These are phyloP conservation scores for Croton laevigatus DNA, from an alignment of 441 rosid genomes.

Conservation along the genomic window DNA sequence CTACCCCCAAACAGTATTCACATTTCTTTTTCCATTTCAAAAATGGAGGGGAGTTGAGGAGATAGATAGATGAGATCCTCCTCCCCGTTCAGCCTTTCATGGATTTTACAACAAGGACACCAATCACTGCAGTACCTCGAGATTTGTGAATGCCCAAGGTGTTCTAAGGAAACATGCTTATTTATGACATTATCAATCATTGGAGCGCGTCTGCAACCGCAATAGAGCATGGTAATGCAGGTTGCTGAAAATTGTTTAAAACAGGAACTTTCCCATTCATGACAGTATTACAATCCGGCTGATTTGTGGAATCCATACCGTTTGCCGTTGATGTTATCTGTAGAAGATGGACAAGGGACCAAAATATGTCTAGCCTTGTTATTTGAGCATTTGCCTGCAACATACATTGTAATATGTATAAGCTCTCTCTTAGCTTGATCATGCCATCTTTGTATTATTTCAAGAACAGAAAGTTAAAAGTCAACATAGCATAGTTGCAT, in stretches of 20 bases:
- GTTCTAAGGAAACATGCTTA: slow-evolving; percentile 21
- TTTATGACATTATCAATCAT: slow-evolving; percentile 14
- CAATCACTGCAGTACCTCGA: slow-evolving; percentile 36
- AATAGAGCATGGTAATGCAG: slow-evolving; percentile 33
- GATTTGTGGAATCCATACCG: slow-evolving; percentile 31
- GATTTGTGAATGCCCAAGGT: slow-evolving; percentile 38
- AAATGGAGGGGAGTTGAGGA: neutral
- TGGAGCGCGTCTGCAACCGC: slow-evolving; percentile 34
- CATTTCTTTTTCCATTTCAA: slow-evolving; percentile 21
- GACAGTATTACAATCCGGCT: slow-evolving; percentile 18
- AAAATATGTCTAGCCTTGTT: slow-evolving; percentile 72
- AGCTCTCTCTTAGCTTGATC: slow-evolving; percentile 6
- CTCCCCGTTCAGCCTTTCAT: slow-evolving; percentile 13
- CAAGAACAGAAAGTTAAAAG: neutral
- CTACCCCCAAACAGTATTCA: slow-evolving; percentile 24
- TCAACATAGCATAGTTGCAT: slow-evolving; percentile 12
- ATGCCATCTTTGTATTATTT: neutral
- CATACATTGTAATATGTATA: slow-evolving; percentile 6
- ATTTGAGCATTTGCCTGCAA: slow-evolving; percentile 55
- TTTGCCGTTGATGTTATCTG: slow-evolving; percentile 32
- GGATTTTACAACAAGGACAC: slow-evolving; percentile 30
- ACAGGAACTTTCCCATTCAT: slow-evolving; percentile 28
- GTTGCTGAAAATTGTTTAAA: slow-evolving; percentile 38
- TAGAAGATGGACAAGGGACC: slow-evolving; percentile 75
- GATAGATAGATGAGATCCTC: too few species aligned